Evolutionary conservation across 345 rosid species (phyloP).

Genomic region (Populus euphratica): DNA sequence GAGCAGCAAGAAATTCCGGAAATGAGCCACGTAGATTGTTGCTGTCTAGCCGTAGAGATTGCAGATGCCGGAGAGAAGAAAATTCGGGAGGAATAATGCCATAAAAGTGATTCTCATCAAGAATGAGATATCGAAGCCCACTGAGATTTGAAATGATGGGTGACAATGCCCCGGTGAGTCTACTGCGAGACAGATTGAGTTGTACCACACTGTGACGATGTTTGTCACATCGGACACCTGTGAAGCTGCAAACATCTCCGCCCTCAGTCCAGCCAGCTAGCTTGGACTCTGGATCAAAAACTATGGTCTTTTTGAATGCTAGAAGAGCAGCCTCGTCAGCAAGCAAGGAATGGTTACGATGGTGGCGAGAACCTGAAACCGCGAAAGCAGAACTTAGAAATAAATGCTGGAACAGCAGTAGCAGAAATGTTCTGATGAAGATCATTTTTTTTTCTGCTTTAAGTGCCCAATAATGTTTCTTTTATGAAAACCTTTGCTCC

Average conservation of each 20-base stretch:
- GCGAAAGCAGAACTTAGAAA: slow-evolving; percentile 6
- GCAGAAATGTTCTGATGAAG: slow-evolving; percentile 14
- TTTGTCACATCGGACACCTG: slow-evolving; percentile 35
- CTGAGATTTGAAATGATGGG: slow-evolving; percentile 48
- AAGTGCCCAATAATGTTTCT: not conserved
- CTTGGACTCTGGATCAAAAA: slow-evolving; percentile 25
- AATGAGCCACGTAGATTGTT: slow-evolving; percentile 39
- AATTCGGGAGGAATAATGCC: slow-evolving; percentile 43
- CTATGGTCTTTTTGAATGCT: slow-evolving; percentile 33
- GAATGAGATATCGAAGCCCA: slow-evolving; percentile 30
- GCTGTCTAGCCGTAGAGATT: slow-evolving; percentile 14
- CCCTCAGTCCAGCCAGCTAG: slow-evolving; percentile 42
- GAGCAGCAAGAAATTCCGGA: slow-evolving; percentile 33
- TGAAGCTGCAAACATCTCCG: slow-evolving; percentile 41
- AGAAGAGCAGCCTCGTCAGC: slow-evolving; percentile 51
- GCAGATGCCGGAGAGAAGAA: slow-evolving; percentile 35
- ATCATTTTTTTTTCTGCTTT: slow-evolving; percentile 13
- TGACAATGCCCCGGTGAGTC: slow-evolving; percentile 36
- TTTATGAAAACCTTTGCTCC: not conserved
- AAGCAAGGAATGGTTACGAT: slow-evolving; percentile 27
- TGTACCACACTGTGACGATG: slow-evolving; percentile 28
- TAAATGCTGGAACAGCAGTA: slow-evolving; percentile 22
- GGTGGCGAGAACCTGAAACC: slow-evolving; percentile 12
- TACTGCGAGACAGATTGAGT: slow-evolving; percentile 23
- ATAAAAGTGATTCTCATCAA: slow-evolving; percentile 32